These are phyloP conservation scores for Penicillium psychrofluorescens DNA, from an alignment of 495 filamentous ascomycete genomes.

Conservation along the genomic window DNA sequence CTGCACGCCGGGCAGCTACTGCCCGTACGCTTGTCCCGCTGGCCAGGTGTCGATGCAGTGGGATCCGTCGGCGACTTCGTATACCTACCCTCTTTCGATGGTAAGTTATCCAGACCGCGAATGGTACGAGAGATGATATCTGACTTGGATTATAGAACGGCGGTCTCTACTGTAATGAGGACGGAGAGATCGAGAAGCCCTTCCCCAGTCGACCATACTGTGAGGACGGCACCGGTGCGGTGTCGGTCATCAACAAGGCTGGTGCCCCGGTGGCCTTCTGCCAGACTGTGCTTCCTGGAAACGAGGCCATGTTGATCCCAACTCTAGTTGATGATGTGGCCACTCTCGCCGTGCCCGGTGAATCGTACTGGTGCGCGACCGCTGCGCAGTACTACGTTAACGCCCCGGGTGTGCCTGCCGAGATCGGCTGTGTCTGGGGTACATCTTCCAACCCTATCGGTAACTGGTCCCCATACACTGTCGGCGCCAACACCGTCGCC, in stretches of 20 bases:
- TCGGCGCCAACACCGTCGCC: slow-evolving; percentile 63
- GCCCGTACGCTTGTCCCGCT: slow-evolving; percentile 70
- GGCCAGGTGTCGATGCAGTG: slow-evolving; percentile 77
- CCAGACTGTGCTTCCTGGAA: slow-evolving; percentile 79
- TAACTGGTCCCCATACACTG: slow-evolving; percentile 78
- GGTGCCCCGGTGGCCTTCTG: slow-evolving; percentile 62
- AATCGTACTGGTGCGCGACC: slow-evolving; percentile 63
- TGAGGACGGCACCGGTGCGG: slow-evolving; percentile 58
- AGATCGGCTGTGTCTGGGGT: slow-evolving; percentile 67
- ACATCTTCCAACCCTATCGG: slow-evolving; percentile 55
- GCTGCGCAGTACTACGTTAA: slow-evolving; percentile 83
- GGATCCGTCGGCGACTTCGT: slow-evolving; percentile 61
- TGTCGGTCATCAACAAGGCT: slow-evolving; percentile 58
- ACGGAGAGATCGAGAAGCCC: slow-evolving; percentile 62
- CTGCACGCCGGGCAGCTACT: slow-evolving; percentile 63
- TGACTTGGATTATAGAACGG: slow-evolving; percentile 48
- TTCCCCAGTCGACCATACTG: slow-evolving; percentile 66
- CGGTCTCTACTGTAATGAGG: slow-evolving; percentile 65
- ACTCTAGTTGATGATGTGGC: slow-evolving; percentile 49
- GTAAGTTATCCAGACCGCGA: slow-evolving; percentile 43
- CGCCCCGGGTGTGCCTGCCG: slow-evolving; percentile 54
- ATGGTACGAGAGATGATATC: too few relatives aligned
- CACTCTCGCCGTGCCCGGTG: slow-evolving; percentile 63
- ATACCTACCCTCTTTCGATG: slow-evolving; percentile 66
- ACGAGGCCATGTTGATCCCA: slow-evolving; percentile 83